Evolutionary conservation across 345 rosid species (phyloP).

Genomic region (Erucastrum elatum): DNA sequence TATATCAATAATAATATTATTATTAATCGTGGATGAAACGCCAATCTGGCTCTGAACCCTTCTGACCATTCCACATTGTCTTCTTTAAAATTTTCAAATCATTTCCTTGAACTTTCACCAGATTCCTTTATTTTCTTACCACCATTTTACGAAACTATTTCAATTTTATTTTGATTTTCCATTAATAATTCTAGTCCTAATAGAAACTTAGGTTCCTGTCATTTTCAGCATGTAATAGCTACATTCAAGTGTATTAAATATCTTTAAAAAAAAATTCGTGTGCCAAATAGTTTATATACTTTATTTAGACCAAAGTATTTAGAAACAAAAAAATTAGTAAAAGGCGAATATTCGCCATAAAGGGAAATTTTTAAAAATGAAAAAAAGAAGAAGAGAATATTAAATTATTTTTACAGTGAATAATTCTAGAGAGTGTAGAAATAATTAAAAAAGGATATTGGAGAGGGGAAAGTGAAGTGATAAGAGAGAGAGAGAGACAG

Average conservation of each 20-base stretch:
- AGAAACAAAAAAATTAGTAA: not conserved
- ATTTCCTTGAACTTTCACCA: not conserved
- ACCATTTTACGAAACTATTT: not conserved
- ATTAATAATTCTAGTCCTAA: not conserved
- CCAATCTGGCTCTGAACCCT: not conserved
- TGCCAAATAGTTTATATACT: not conserved
- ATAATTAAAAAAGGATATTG: not conserved
- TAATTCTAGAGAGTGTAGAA: not conserved
- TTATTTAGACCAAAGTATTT: not conserved
- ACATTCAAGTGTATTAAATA: not conserved
- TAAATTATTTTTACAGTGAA: not conserved
- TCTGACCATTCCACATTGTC: not conserved
- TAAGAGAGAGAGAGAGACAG: not conserved
- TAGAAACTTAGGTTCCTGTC: not conserved
- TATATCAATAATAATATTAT: not conserved
- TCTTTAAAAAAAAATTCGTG: not conserved
- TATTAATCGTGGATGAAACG: not conserved
- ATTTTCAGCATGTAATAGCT: not conserved
- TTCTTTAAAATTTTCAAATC: not conserved
- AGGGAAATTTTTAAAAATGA: not conserved
- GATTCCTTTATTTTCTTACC: not conserved
- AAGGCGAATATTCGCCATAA: not conserved
- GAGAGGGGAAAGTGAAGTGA: not conserved
- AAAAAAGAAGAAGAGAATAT: not conserved
- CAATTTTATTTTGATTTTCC: not conserved